Evolutionary conservation across 306 rosid species (phyloP).

Genomic region (Vigna radiata): DNA sequence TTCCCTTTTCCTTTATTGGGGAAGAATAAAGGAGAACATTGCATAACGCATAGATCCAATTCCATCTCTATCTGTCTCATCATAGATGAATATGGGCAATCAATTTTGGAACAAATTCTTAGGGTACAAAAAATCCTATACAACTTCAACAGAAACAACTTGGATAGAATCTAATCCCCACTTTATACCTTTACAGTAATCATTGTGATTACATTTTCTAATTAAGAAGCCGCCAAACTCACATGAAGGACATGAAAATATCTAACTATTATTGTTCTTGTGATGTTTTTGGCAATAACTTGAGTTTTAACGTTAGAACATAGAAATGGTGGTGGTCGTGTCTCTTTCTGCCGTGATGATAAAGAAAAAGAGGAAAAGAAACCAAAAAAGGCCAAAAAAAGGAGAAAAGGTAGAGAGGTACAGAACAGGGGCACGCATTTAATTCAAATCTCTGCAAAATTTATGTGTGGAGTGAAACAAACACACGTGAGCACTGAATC

Average conservation of each 20-base stretch:
- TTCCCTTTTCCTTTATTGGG: background rate
- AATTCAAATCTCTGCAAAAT: slow-evolving; percentile 27
- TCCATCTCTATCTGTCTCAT: slow-evolving; percentile 21
- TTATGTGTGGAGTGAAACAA: slow-evolving; percentile 46
- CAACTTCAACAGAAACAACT: slow-evolving; percentile 22
- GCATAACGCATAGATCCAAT: slow-evolving; percentile 2
- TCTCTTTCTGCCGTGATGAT: slow-evolving; percentile 22
- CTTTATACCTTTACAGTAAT: background rate
- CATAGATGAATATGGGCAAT: background rate
- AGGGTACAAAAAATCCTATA: background rate
- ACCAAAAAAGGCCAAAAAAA: slow-evolving; percentile 13
- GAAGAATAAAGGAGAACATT: background rate
- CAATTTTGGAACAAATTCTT: slow-evolving; percentile 4
- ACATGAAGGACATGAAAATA: slow-evolving; percentile 1
- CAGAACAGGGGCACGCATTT: slow-evolving; percentile 36
- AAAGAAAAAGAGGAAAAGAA: slow-evolving; percentile 10
- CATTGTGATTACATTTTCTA: background rate
- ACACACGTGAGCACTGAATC: slow-evolving; percentile 45
- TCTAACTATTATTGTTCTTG: background rate
- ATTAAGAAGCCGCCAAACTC: background rate
- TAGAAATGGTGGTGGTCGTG: slow-evolving; percentile 41
- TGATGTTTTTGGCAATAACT: background rate
- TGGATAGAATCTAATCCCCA: slow-evolving; percentile 16
- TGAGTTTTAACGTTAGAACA: no score
- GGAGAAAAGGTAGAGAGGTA: slow-evolving; percentile 23